Base-by-base conservation (phyloP, 257 asterid genomes). In the Datura wrightii region DNA sequence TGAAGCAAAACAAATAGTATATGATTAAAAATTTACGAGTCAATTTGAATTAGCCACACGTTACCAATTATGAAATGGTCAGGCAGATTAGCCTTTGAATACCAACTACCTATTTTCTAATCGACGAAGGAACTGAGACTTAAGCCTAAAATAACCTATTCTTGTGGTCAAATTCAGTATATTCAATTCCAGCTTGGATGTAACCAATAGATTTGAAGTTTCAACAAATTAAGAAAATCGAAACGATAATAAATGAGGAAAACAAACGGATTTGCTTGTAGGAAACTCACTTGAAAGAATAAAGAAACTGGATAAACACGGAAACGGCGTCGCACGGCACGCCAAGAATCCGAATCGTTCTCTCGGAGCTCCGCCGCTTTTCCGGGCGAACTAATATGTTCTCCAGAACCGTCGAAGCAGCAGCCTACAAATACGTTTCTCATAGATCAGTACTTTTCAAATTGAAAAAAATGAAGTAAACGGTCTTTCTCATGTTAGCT, bases 261-360 rank as follows among this genome's bases (percentile, higher is more conserved):
- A 78, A 53, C 10, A 37, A 16, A 74, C 4, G 69, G 78, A 31
- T 14, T 85, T 50, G 89, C 90, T 84, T 72, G 88, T 82, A 62
- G 31, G 85, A 50, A 59, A 89, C 97, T 91, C 19, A 94, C 99
- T 85, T 93, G 92, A 90, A 85, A 60, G 93, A 92, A 91, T 91
- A 91, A 54, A 96, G 91, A 86, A 89, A 92, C 84, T 88, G 92
- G 84, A 96, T 70, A 91, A 94, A 96, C 83, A 71, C 90, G 15
- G 87, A 83, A 56, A 96, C 98, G 89, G 99, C 98, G 83, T 92
- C 97, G 91, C 90, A 88, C 0, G 99, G 99, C 18, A 96, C 98
- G 84, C 99, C 99, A 78, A 89, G 90, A 5, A 96, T 91, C 19
- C 93, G 84, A 84, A 96, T 85, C 14, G 92, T 89, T 87, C 84